A percentile compares a stretch with the other conserved stretches of the same genome.
Evolutionary conservation across 768 basidiomycete genomes (phyloP).

Genomic region (Russula sp.): DNA sequence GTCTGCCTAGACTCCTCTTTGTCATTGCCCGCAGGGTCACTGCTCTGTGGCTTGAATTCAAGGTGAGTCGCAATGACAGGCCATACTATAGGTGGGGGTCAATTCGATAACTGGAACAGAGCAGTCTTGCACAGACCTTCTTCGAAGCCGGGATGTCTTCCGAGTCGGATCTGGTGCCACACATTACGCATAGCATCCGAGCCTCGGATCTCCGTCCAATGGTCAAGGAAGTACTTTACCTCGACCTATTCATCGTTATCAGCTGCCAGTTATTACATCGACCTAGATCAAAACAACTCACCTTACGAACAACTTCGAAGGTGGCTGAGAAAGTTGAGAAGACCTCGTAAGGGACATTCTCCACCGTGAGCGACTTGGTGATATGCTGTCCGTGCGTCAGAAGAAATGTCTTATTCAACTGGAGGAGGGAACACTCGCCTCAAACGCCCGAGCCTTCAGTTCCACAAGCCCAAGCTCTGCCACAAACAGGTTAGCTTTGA

Average conservation of each 20-base stretch:
- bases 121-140: slow-evolving; percentile 51
- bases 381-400: slow-evolving; percentile 56
- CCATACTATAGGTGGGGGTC: slow-evolving; percentile 48
- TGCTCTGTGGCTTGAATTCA: slow-evolving; percentile 50
- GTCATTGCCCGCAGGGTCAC: slow-evolving; percentile 17
- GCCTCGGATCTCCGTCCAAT: slow-evolving; percentile 81
- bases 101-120: neutral
- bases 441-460: slow-evolving; percentile 69
- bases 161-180: slow-evolving; percentile 81
- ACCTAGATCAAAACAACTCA: slow-evolving; percentile 31
- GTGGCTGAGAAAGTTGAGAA: slow-evolving; percentile 83
- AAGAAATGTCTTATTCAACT: neutral
- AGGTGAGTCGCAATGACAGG: slow-evolving; percentile 61
- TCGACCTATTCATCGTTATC: slow-evolving; percentile 46
- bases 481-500: neutral
- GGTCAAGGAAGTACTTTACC: slow-evolving; percentile 72
- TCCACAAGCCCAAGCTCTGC: slow-evolving; percentile 70
- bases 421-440: slow-evolving; percentile 33
- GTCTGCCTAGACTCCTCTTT: slow-evolving; percentile 21
- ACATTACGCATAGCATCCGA: slow-evolving; percentile 81
- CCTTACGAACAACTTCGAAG: slow-evolving; percentile 79
- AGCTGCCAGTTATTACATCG: neutral
- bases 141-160: slow-evolving; percentile 84
- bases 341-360: slow-evolving; percentile 82
- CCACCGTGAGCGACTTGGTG: slow-evolving; percentile 64